Base-by-base conservation (phyloP, 306 rosid genomes). In the Spatholobus suberectus region DNA sequence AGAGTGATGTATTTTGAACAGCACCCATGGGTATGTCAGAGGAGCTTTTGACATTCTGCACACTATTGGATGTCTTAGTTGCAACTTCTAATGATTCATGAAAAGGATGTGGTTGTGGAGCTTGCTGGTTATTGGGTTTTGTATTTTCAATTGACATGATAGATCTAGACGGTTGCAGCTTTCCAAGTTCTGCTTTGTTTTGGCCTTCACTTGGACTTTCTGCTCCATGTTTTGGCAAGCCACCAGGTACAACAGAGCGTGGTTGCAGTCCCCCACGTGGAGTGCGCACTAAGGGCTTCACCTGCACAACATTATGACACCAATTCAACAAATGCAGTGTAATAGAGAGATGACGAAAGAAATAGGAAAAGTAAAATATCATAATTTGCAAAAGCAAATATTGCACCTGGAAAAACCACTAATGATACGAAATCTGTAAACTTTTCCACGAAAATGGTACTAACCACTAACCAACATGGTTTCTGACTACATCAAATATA, bases 191-290 rank as follows among this genome's bases (percentile, higher is more conserved):
- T 47, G 87, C 59, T 87, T 88, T 89, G 83, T 70, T 85, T 85
- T 76, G 85, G 66, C 86, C 90, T 58, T 86, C 90, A 38, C 76
- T 85, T 82, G 86, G 80, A 67, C 85, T 79, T 68, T 75, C 80
- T 67, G 80, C 87, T 73, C 86, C 88, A 74, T 46, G 80, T 65
- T 87, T 94, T 79, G 91, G 92, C 83, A 86, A 72, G 87, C 90
- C 87, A 83, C 84, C 79, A 21, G 90, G 83, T 83, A 83, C 63
- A 44, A 40, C 70, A 68, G 89, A 62, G 77, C 75, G 86, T 79
- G 97, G 58, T 47, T 84, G 94, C 38, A 59, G 46, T 73, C 79
- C 89, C 57, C 93, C 92, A 4, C 87, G 88, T 5, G 93, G 97
- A 37, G 94, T 91, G 58, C 89, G 89, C 69, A 49, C 85, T 2